These are phyloP conservation scores for Nigrograna mackinnonii DNA, from an alignment of 2,329 filamentous ascomycete species.

Conservation along the genomic window DNA sequence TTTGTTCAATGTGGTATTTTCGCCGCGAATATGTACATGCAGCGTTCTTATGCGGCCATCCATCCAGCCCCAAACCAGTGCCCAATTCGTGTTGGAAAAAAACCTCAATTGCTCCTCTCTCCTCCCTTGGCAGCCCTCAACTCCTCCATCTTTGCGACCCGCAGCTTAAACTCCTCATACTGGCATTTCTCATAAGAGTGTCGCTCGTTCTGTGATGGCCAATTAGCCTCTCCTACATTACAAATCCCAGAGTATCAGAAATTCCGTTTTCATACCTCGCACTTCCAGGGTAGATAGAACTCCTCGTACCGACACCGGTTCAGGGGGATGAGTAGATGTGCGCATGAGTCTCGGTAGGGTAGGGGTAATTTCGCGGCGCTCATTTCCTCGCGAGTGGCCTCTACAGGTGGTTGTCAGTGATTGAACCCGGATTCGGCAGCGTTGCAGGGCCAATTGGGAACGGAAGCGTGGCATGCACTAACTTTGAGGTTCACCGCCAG, in stretches of 20 bases:
- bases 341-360: slow-evolving; percentile 93
- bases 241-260: no score
- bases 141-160: slow-evolving; percentile 98
- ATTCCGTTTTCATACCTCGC: slow-evolving; percentile 67
- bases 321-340: slow-evolving; percentile 89
- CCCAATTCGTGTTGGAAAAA: no score
- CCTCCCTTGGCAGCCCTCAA: slow-evolving; percentile 83
- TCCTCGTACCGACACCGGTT: slow-evolving; percentile 92
- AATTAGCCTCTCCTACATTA: slow-evolving; percentile 16
- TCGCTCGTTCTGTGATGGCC: slow-evolving; percentile 74
- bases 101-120: slow-evolving; percentile 78
- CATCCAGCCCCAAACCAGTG: no score
- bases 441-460: slow-evolving; percentile 19
- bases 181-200: slow-evolving; percentile 99
- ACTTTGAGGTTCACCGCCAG: slow-evolving; percentile 36
- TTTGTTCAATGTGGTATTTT: slow-evolving; percentile 1
- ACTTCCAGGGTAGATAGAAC: slow-evolving; percentile 98
- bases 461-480: slow-evolving; percentile 24
- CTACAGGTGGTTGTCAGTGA: slow-evolving; percentile 50
- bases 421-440: slow-evolving; percentile 16
- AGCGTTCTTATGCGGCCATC: slow-evolving; percentile 10
- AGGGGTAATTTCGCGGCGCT: slow-evolving; percentile 85
- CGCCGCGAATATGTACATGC: slow-evolving; percentile 40
- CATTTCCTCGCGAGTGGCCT: slow-evolving; percentile 90
- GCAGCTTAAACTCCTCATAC: slow-evolving; percentile 98